Percentiles rank a stretch among this genome's conserved stretches.
Evolutionary conservation across 2,329 filamentous ascomycete species (phyloP).

Genomic region (Cercospora sp.): DNA sequence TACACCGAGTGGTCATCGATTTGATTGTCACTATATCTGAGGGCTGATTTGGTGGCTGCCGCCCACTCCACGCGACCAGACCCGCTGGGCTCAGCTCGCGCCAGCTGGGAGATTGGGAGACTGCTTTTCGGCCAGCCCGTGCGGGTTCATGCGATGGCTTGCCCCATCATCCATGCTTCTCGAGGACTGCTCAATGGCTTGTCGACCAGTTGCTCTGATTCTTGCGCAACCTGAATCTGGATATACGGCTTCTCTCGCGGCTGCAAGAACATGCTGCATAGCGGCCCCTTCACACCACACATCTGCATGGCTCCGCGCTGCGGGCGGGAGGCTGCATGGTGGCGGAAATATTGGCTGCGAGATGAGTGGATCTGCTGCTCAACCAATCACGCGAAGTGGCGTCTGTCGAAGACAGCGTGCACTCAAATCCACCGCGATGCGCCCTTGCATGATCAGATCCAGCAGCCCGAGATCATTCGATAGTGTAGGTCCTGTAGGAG

Average conservation of each 20-base stretch:
- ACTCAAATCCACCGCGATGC: neutral
- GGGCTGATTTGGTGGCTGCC: neutral
- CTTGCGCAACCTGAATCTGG: neutral
- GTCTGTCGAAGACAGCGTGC: neutral
- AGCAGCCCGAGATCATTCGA: neutral
- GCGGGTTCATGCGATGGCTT: neutral
- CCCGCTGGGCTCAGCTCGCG: neutral
- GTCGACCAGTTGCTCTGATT: neutral
- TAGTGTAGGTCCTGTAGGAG: neutral
- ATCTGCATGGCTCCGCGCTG: neutral
- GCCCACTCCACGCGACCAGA: neutral
- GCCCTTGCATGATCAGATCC: neutral
- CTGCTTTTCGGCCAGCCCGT: neutral
- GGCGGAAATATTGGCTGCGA: conserved; percentile 4
- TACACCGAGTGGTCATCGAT: neutral
- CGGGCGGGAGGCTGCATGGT: neutral
- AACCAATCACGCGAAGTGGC: neutral
- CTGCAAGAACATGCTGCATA: neutral
- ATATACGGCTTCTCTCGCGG: neutral
- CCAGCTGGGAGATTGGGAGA: neutral
- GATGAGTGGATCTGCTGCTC: neutral
- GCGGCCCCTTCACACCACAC: neutral
- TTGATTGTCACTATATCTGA: neutral
- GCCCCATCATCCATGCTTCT: neutral
- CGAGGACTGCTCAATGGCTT: neutral